These are phyloP conservation scores for Pharus latifolius DNA, from an alignment of 176 grass and related monocot genomes.

Conservation along the genomic window DNA sequence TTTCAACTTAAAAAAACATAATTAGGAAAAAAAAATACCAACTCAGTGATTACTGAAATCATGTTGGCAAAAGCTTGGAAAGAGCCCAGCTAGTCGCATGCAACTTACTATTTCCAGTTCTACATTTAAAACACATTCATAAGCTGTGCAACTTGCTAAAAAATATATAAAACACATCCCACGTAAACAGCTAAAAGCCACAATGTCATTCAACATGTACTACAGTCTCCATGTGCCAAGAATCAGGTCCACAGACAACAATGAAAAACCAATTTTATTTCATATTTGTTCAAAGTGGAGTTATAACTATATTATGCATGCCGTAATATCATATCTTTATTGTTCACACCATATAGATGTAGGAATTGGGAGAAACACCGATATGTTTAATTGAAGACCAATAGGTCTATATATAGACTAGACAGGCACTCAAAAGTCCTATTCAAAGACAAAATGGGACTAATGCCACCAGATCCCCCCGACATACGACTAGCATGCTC, in stretches of 20 bases:
- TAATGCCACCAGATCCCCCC: too few species aligned
- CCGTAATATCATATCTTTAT: neutral
- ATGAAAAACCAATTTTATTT: neutral
- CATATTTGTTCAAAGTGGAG: neutral
- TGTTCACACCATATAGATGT: too few species aligned
- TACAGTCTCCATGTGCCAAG: neutral
- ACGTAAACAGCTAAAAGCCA: neutral
- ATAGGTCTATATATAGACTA: too few species aligned
- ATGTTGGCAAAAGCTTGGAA: neutral
- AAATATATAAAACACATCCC: neutral
- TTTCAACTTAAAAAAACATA: neutral
- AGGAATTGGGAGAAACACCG: too few species aligned
- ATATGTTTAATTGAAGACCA: too few species aligned
- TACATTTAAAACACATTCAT: neutral
- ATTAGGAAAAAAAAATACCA: neutral
- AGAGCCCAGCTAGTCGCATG: neutral
- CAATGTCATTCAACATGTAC: neutral
- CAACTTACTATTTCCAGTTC: neutral
- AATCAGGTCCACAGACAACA: neutral
- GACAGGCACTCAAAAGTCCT: too few species aligned
- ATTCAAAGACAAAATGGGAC: too few species aligned
- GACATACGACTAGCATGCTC: too few species aligned
- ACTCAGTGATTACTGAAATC: neutral
- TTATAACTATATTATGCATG: neutral
- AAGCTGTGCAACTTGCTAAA: neutral